Conservation (phyloP, 208 protist genomes). For the Leishmania tropica region DNA sequence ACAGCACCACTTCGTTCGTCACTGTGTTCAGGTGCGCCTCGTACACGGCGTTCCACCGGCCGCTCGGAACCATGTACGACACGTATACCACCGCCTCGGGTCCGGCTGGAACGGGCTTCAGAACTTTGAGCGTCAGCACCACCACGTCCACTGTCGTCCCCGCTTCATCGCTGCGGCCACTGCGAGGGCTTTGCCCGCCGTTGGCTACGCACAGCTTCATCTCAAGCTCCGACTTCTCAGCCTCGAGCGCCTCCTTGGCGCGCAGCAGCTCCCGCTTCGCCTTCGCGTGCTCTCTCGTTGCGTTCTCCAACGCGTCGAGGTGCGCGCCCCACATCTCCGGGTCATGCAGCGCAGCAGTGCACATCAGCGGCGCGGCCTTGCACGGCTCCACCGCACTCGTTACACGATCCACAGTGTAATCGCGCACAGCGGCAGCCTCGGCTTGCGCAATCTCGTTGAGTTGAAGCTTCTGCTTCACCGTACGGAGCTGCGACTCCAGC, state of each 20-base stretch:
- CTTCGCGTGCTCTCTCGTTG: constrained; percentile 12
- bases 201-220: not conserved
- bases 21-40: constrained; percentile 27
- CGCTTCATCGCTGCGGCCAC: not conserved
- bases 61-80: constrained; percentile 22
- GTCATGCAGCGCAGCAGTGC: constrained; percentile 14
- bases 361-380: constrained; percentile 5
- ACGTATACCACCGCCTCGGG: constrained; percentile 31
- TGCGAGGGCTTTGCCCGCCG: not conserved
- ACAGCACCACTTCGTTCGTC: constrained; percentile 28
- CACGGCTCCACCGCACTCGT: constrained; percentile 7
- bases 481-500: constrained; percentile 22
- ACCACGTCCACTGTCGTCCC: constrained; percentile 7
- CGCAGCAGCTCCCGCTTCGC: constrained; percentile 15
- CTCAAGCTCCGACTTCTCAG: constrained; percentile 10
- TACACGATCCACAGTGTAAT: constrained; percentile 13
- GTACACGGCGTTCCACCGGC: constrained; percentile 22
- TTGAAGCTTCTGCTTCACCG: constrained; percentile 17
- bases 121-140: constrained; percentile 30
- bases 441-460: constrained; percentile 22
- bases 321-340: constrained; percentile 21
- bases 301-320: constrained; percentile 16
- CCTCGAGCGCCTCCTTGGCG: constrained; percentile 13
- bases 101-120: constrained; percentile 18
- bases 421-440: constrained; percentile 12